Conservation (phyloP, 495 filamentous ascomycete genomes). For the Trichoderma erinaceum region DNA sequence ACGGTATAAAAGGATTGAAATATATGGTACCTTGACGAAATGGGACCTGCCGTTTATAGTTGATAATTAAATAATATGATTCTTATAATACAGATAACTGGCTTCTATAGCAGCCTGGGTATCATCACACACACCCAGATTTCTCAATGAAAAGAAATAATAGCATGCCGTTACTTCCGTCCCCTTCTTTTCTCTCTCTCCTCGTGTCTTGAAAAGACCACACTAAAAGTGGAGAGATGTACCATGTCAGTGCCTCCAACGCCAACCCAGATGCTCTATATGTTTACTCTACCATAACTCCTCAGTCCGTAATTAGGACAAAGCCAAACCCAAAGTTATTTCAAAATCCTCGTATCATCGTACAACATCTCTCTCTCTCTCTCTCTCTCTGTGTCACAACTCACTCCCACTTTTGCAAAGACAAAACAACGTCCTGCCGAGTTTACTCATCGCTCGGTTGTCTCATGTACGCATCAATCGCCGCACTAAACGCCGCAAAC, state of each 20-base stretch:
- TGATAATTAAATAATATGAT: not conserved
- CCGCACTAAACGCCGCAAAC: constrained; percentile 91
- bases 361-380: not conserved
- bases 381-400: too few relatives aligned
- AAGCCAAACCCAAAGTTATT: not conserved
- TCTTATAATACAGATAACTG: not conserved
- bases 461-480: constrained; percentile 89
- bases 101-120: constrained; percentile 4
- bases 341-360: not conserved
- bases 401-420: constrained; percentile 2
- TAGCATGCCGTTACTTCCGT: not conserved
- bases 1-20: not conserved
- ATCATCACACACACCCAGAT: not conserved
- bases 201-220: not conserved
- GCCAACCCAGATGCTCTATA: constrained; percentile 19
- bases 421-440: not conserved
- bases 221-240: constrained; percentile 4
- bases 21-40: not conserved
- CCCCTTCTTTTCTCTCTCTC: not conserved
- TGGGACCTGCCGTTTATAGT: not conserved
- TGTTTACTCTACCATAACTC: constrained; percentile 18
- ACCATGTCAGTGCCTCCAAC: not conserved
- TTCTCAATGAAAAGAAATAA: not conserved
- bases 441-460: constrained; percentile 46
- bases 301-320: not conserved